These are phyloP conservation scores for Dysphania ambrosioides DNA, from an alignment of 148 eudicot genomes.

Conservation along the genomic window DNA sequence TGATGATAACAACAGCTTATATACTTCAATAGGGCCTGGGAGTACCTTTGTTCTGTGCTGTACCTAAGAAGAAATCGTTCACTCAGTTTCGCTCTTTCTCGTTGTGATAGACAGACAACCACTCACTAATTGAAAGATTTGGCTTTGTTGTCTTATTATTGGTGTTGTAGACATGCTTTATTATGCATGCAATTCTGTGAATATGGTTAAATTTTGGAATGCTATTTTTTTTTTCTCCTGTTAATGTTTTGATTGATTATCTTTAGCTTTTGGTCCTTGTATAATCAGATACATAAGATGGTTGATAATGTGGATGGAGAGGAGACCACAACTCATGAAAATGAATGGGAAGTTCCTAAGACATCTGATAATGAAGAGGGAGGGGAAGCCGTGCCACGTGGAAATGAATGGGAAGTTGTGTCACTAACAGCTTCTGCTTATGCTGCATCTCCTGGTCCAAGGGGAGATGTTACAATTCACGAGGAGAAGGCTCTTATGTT, in stretches of 20 bases:
- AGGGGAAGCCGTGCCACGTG: constrained; percentile 43
- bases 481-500: constrained; percentile 31
- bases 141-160: neutral
- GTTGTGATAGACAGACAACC: neutral
- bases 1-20: neutral
- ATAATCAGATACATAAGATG: constrained; percentile 28
- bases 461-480: constrained; percentile 39
- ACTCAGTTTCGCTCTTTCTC: neutral
- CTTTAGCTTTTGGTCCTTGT: neutral
- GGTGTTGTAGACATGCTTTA: neutral
- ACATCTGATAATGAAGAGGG: constrained; percentile 51
- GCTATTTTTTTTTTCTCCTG: neutral
- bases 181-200: neutral
- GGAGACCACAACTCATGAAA: constrained; percentile 29
- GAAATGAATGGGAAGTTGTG: constrained; percentile 96
- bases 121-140: neutral
- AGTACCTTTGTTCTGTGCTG: neutral
- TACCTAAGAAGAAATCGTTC: neutral
- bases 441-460: constrained; percentile 79
- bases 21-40: neutral
- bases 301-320: constrained; percentile 33
- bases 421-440: constrained; percentile 89
- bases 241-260: neutral
- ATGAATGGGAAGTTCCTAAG: constrained; percentile 21
- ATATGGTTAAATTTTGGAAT: neutral